Conservation (phyloP, 1,284 basidiomycete species). For the Pascua guehoae region DNA sequence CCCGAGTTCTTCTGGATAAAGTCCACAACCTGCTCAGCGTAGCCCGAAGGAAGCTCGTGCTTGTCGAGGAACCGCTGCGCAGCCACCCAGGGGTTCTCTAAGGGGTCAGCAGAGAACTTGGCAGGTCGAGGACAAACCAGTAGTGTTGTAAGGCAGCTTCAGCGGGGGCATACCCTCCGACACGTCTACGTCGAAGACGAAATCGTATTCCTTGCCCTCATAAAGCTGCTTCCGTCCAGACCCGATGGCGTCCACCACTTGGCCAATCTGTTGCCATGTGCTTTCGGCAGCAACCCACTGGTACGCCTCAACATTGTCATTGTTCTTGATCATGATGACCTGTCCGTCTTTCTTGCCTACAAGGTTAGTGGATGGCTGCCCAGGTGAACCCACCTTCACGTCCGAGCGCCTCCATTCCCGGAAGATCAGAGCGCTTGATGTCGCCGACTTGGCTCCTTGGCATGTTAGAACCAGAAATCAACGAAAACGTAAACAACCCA, state of each 20-base stretch:
- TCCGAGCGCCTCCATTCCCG: constrained; percentile 74
- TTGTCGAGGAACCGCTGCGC: constrained; percentile 82
- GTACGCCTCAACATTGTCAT: constrained; percentile 76
- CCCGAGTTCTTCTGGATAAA: constrained; percentile 91
- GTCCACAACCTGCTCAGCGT: constrained; percentile 84
- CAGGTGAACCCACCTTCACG: constrained; percentile 58
- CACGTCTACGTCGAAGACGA: constrained; percentile 97
- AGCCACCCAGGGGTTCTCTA: constrained; percentile 87
- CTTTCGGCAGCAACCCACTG: constrained; percentile 73
- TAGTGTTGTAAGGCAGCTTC: constrained; percentile 89
- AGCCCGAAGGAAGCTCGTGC: constrained; percentile 77
- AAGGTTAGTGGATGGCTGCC: constrained; percentile 3
- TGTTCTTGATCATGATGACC: constrained; percentile 81
- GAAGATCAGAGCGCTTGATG: constrained; percentile 82
- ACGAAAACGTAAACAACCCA: constrained; percentile 14
- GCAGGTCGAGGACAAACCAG: constrained; percentile 56
- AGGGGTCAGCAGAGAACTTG: neutral
- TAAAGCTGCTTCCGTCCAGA: constrained; percentile 80
- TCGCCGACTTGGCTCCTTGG: constrained; percentile 78
- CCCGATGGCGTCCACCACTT: constrained; percentile 91
- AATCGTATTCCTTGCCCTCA: constrained; percentile 92
- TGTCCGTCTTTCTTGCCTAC: constrained; percentile 86
- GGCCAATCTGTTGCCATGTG: constrained; percentile 89
- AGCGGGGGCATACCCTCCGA: constrained; percentile 87
- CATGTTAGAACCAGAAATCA: neutral